Evolutionary conservation across 179 eudicot genomes (phyloP).

Genomic region (Drosera spatulata): DNA sequence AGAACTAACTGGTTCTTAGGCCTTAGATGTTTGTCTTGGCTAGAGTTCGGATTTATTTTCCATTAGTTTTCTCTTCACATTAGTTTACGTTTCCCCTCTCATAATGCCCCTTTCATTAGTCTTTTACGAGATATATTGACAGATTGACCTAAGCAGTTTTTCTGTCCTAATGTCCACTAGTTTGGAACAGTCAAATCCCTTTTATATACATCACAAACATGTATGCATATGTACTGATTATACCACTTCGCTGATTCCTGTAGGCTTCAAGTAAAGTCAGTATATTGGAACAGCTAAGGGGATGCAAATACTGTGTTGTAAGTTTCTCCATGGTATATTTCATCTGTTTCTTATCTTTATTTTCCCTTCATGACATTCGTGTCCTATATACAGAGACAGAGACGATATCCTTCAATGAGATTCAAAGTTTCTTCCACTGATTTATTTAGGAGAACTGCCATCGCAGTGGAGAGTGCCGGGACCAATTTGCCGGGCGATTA

Average conservation of each 20-base stretch:
- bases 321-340: constrained; percentile 15
- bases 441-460: constrained; percentile 54
- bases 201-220: too few relatives aligned
- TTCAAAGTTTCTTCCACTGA: constrained; percentile 65
- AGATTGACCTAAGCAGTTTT: too few relatives aligned
- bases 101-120: too few relatives aligned
- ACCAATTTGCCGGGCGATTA: constrained; percentile 36
- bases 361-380: constrained; percentile 5
- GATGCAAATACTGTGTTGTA: constrained; percentile 67
- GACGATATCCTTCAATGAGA: constrained; percentile 48
- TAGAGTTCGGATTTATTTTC: too few relatives aligned
- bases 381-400: constrained; percentile 39
- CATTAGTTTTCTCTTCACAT: too few relatives aligned
- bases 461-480: constrained; percentile 53
- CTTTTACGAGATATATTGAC: too few relatives aligned
- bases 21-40: too few relatives aligned
- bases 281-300: constrained; percentile 16
- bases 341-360: constrained; percentile 5
- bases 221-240: too few relatives aligned
- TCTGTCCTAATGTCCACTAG: too few relatives aligned
- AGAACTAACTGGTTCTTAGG: too few relatives aligned
- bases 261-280: constrained; percentile 33
- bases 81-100: too few relatives aligned
- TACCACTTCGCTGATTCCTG: background rate
- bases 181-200: too few relatives aligned